phyloP scores from a whole-genome alignment of 129 eudicot species.

The Rutidosis leptorrhynchoides region DNA sequence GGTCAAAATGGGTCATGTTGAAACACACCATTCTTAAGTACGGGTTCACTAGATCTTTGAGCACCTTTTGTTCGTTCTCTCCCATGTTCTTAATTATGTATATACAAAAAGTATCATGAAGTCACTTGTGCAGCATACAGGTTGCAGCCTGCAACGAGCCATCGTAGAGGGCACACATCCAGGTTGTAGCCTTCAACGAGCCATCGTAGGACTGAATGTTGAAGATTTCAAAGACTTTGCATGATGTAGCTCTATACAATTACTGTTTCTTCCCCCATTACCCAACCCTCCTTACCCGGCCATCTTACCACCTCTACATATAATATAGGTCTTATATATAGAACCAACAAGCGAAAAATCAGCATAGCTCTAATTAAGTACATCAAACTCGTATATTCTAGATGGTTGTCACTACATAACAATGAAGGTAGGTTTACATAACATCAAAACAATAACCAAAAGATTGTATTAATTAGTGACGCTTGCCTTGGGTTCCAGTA shows the following conservation, averaged over 20 bases:
- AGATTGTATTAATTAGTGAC: slow-evolving; percentile 9
- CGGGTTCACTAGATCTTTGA: not conserved
- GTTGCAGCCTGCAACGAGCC: too few relatives aligned
- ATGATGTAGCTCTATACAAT: too few relatives aligned
- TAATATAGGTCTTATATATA: not conserved
- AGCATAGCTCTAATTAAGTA: not conserved
- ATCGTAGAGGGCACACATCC: too few relatives aligned
- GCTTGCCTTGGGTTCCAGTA: slow-evolving; percentile 26
- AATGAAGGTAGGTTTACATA: slow-evolving; percentile 7
- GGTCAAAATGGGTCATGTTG: not conserved
- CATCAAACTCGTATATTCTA: not conserved
- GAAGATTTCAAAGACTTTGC: too few relatives aligned
- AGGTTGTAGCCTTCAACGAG: not conserved
- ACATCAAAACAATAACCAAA: not conserved
- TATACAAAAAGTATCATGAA: not conserved
- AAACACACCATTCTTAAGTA: not conserved
- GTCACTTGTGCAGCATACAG: not conserved
- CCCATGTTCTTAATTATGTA: not conserved
- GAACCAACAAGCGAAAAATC: not conserved
- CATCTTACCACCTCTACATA: not conserved
- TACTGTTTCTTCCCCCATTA: too few relatives aligned
- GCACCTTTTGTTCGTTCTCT: not conserved
- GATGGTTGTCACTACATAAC: not conserved
- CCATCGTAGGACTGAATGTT: too few relatives aligned
- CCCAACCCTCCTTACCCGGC: not conserved